Evolutionary conservation across 768 basidiomycete genomes (phyloP).

Genomic region (Boletus subparvulus): DNA sequence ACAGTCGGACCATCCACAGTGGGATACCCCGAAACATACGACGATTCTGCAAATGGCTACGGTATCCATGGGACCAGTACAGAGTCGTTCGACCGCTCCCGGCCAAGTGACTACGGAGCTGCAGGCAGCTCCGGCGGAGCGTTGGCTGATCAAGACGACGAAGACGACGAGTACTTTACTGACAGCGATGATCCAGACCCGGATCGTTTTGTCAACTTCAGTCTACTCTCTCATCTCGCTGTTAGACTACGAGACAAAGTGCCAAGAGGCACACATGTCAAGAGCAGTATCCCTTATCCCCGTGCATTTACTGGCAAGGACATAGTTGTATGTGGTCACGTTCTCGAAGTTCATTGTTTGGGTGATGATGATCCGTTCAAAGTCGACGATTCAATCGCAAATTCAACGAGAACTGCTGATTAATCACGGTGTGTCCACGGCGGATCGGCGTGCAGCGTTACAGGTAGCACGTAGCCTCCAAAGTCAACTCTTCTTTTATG

Average conservation of each 20-base stretch:
- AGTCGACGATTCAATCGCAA: conserved; percentile 87
- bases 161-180: conserved; percentile 33
- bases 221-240: conserved; percentile 84
- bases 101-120: conserved; percentile 19
- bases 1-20: conserved; percentile 25
- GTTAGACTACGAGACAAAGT: conserved; percentile 89
- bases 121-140: conserved; percentile 18
- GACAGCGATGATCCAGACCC: conserved; percentile 65
- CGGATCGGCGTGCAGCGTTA: conserved; percentile 79
- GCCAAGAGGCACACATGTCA: conserved; percentile 81
- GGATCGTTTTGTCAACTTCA: conserved; percentile 82
- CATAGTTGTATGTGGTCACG: conserved; percentile 69
- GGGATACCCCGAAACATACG: conserved; percentile 13
- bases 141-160: conserved; percentile 27
- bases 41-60: conserved; percentile 22
- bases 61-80: conserved; percentile 17
- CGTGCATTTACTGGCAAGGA: conserved; percentile 93
- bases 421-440: conserved; percentile 69
- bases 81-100: conserved; percentile 28
- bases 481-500: conserved; percentile 92
- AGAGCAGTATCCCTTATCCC: conserved; percentile 90
- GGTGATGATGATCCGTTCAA: conserved; percentile 10
- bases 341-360: background rate
- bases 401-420: conserved; percentile 82
- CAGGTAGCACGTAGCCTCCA: conserved; percentile 90